Evolutionary conservation across 2,329 filamentous ascomycete genomes (phyloP).

Genomic region (Orbilia ellipsospora): DNA sequence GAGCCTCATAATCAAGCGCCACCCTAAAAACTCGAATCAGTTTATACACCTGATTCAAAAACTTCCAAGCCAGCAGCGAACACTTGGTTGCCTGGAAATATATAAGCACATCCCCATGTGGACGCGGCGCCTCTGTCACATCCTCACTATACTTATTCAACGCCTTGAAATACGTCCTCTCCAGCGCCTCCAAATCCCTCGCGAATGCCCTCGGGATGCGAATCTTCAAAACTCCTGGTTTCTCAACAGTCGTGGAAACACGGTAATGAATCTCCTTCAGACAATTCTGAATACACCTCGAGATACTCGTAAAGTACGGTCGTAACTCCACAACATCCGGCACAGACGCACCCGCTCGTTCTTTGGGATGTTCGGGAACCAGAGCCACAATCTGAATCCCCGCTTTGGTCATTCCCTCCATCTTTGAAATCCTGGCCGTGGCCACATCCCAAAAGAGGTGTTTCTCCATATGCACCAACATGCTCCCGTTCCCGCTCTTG

Average conservation of each 20-base stretch:
- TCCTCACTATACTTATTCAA: constrained; percentile 15
- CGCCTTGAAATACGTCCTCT: constrained; percentile 23
- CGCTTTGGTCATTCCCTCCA: constrained; percentile 6
- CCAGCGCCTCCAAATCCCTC: constrained; percentile 29
- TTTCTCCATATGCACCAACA: constrained; percentile 37
- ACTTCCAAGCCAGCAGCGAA: constrained; percentile 25
- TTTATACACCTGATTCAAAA: constrained; percentile 25
- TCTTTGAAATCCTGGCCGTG: constrained; percentile 16
- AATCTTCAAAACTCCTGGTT: constrained; percentile 14
- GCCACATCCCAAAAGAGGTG: constrained; percentile 35
- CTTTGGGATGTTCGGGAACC: constrained; percentile 20
- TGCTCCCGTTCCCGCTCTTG: constrained; percentile 20
- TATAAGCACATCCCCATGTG: constrained; percentile 35
- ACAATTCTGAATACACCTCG: constrained; percentile 13
- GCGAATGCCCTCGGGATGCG: constrained; percentile 20
- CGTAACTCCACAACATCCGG: constrained; percentile 15
- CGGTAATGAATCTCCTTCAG: constrained; percentile 25
- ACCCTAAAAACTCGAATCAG: constrained; percentile 22
- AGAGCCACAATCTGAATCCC: constrained; percentile 35
- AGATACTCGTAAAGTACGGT: constrained; percentile 17
- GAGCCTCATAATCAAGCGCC: constrained; percentile 8
- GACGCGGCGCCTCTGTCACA: constrained; percentile 3
- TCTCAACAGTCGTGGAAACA: constrained; percentile 7
- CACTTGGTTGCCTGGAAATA: constrained; percentile 32
- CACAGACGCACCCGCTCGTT: constrained; percentile 2